Base-by-base conservation (phyloP, 805 yeast species). In the Candida dendrica region DNA sequence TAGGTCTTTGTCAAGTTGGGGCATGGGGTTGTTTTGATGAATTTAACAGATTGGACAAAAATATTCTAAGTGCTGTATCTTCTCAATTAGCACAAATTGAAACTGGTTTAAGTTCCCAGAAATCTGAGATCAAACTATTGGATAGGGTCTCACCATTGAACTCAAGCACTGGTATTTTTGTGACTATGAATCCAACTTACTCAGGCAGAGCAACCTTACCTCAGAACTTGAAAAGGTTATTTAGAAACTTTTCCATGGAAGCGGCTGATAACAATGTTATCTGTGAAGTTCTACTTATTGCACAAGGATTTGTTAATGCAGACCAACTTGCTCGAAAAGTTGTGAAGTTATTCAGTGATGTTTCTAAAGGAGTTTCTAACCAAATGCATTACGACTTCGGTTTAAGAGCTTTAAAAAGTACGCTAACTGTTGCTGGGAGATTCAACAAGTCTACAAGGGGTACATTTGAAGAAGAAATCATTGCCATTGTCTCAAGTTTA, bases 21-120 rank as follows among this genome's bases (percentile, higher is more conserved):
- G 82, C 89, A 1, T 91, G 96, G 95, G 95, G 90, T 4, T 91
- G 98, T 60, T 91, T 91, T 63, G 98, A 91, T 59, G 98, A 91
- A 59, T 90, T 91, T 55, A 91, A 91, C 55, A 69, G 98, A 47
- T 69, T 91, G 26, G 81, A 79, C 33, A 75, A 74, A 44, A 71
- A 70, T 13, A 82, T 81, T 44, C 64, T 91, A 38, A 87, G 96
- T 61, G 90, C 96, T 0, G 83, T 88, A 0, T 82, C 97, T 0
- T 77, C 91, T 0, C 87, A 82, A 51, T 72, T 91, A 20, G 95
- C 84, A 48, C 65, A 60, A 22, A 84, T 89, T 32, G 91, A 87
- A 52, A 49, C 55, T 6, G 82, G 82, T 0, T 54, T 84, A 29
- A 52, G 58, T 1, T 22, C 50, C 0, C 45, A 46, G 3, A 24